Evolutionary conservation across 108 stramenopile species (phyloP), one percentile per base, ranked within the genome.

Genomic region (Pseudonitzschia multiseries): DNA sequence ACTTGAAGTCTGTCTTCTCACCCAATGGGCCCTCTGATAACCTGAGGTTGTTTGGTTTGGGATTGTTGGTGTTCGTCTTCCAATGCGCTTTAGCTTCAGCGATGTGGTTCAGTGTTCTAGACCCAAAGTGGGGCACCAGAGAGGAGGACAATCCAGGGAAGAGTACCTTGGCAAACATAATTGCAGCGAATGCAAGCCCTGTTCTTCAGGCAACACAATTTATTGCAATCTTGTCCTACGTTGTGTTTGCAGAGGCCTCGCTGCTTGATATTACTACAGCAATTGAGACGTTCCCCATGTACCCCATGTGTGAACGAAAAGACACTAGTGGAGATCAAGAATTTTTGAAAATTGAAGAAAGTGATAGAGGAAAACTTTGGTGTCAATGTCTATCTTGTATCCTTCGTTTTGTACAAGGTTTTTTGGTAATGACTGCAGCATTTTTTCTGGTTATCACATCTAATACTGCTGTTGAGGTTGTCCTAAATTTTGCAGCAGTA

Each of bases 401-500:
- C 1, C 29, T 77, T 8, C 64, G 71, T 20, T 18, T 33, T 29
- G 8, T 22, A 2, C 71, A 66, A 60, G 76, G 76, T 9, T 10
- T 72, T 42, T 41, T 77, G 10, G 76, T 43, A 32, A 41, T 73
- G 15, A 10, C 27, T 26, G 40, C 48, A 5, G 72, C 76, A 10
- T 66, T 77, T 4, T 41, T 77, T 22, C 63, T 77, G 0, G 64
- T 77, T 50, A 40, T 77, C 14, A 46, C 65, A 52, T 72, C 71
- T n/a, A 28, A 41, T 36, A 28, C 15, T 8, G 52, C 53, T 17
- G n/a, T 72, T 14, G 76, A 77, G 12, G 33, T 77, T 20, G 43
- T 77, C 15, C 22, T 77, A 24, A 77, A 77, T 48, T 77, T 77
- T 57, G 61, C 71, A 33, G 76, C 76, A 29, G 64, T 77, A 36